These are phyloP conservation scores for Lindgomyces ingoldianus DNA, from an alignment of 495 filamentous ascomycete species.

Conservation along the genomic window DNA sequence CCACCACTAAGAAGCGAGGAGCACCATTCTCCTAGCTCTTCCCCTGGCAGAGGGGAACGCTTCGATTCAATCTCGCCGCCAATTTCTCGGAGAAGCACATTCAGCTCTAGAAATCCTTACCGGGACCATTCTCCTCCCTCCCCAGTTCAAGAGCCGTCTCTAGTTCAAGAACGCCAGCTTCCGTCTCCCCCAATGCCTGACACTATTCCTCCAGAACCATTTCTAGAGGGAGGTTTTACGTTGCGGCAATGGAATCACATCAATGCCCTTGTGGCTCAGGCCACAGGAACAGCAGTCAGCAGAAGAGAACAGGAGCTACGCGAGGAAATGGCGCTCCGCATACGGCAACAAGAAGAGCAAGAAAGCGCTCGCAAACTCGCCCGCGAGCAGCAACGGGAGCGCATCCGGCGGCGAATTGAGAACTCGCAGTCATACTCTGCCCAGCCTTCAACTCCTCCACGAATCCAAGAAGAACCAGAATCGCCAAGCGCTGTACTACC, in stretches of 20 bases:
- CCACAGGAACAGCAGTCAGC: slow-evolving; percentile 8
- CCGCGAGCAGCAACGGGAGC: background rate
- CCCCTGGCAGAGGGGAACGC: background rate
- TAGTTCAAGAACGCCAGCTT: slow-evolving; percentile 5
- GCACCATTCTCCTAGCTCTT: background rate
- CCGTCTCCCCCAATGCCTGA: background rate
- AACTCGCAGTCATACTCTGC: background rate
- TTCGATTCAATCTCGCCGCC: background rate
- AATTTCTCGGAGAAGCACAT: slow-evolving; percentile 1
- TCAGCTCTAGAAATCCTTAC: slow-evolving; percentile 13
- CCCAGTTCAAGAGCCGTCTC: too few species aligned
- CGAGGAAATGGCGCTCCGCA: slow-evolving; percentile 13
- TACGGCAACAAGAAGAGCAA: slow-evolving; percentile 12
- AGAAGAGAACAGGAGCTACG: slow-evolving; percentile 13
- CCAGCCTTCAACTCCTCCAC: background rate
- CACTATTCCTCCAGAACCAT: background rate
- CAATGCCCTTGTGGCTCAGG: slow-evolving; percentile 9
- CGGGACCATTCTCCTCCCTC: slow-evolving; percentile 6
- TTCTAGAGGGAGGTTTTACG: slow-evolving; percentile 14
- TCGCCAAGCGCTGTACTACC: background rate
- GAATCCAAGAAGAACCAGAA: background rate
- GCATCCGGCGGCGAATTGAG: slow-evolving; percentile 11
- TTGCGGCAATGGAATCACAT: slow-evolving; percentile 17
- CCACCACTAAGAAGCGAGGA: background rate
- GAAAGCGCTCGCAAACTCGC: background rate